phyloP scores from a whole-genome alignment of 805 yeast genomes.

The Starmera dryadoides region DNA sequence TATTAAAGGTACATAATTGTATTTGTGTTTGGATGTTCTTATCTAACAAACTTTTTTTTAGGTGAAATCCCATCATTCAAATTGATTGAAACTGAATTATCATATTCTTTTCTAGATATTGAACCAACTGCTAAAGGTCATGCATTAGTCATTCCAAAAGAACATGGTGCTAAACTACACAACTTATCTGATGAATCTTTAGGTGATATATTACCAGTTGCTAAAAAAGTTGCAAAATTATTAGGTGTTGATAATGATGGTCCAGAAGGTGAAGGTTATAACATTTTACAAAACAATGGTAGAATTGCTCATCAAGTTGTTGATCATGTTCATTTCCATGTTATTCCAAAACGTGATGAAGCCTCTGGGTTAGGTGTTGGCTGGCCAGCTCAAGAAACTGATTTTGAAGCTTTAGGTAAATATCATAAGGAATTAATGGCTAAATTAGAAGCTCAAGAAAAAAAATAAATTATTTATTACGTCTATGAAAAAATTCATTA shows the following conservation, averaged over 20 bases:
- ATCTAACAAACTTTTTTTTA: slow-evolving; percentile 16
- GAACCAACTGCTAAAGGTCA: slow-evolving; percentile 91
- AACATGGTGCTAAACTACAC: slow-evolving; percentile 90
- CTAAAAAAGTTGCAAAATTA: slow-evolving; percentile 76
- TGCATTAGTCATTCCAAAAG: slow-evolving; percentile 83
- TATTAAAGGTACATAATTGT: slow-evolving; percentile 52
- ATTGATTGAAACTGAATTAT: slow-evolving; percentile 73
- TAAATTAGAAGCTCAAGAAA: slow-evolving; percentile 26
- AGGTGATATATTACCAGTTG: slow-evolving; percentile 79
- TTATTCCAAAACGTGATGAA: slow-evolving; percentile 78
- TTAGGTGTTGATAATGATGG: slow-evolving; percentile 59
- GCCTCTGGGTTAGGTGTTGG: slow-evolving; percentile 79
- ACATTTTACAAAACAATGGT: slow-evolving; percentile 89
- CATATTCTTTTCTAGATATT: slow-evolving; percentile 85
- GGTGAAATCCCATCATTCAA: slow-evolving; percentile 95
- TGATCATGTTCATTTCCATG: slow-evolving; percentile 94
- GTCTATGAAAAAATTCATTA: not conserved
- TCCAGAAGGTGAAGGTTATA: slow-evolving; percentile 70
- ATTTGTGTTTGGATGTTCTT: not conserved
- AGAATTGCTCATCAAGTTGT: slow-evolving; percentile 93
- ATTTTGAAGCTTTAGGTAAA: slow-evolving; percentile 62
- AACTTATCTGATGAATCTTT: slow-evolving; percentile 88
- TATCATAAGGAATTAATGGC: slow-evolving; percentile 53
- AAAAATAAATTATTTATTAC: too few species aligned
- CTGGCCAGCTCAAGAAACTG: slow-evolving; percentile 88